phyloP scores from a whole-genome alignment of 768 basidiomycete species.

The Zangia roseola region DNA sequence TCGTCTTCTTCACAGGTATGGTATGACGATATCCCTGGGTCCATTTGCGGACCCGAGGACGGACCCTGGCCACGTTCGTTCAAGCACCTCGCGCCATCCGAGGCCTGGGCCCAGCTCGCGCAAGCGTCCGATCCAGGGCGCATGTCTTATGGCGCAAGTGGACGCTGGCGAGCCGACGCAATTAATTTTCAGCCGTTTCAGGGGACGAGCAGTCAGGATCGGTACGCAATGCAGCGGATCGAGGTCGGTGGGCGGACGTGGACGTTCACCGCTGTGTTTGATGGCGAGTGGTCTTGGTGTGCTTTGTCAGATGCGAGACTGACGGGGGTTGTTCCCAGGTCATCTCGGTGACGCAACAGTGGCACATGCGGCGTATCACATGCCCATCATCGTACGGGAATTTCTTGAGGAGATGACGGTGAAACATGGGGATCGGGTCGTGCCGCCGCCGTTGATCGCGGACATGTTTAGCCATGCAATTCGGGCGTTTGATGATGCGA shows the following conservation, averaged over 20 bases:
- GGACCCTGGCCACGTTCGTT: conserved; percentile 65
- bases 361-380: conserved; percentile 63
- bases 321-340: conserved; percentile 36
- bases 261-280: conserved; percentile 70
- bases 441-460: conserved; percentile 51
- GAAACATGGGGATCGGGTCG: conserved; percentile 37
- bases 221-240: conserved; percentile 58
- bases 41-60: conserved; percentile 61
- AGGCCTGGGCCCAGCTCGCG: conserved; percentile 53
- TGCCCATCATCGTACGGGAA: conserved; percentile 65
- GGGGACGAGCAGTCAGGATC: conserved; percentile 56
- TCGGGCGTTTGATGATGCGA: conserved; percentile 61
- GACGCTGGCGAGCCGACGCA: conserved; percentile 49
- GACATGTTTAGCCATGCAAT: conserved; percentile 58
- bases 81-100: conserved; percentile 46
- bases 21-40: conserved; percentile 60
- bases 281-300: conserved; percentile 44
- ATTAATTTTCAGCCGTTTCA: conserved; percentile 69
- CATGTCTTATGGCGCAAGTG: conserved; percentile 35
- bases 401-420: conserved; percentile 46
- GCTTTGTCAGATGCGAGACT: neutral
- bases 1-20: conserved; percentile 41
- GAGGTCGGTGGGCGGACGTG: conserved; percentile 55
- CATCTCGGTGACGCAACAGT: conserved; percentile 71
- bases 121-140: conserved; percentile 52